Percentiles rank a stretch among this genome's conserved stretches.
These are phyloP conservation scores for Zygoascus flipseniorum DNA, from an alignment of 805 yeast species.

Conservation along the genomic window DNA sequence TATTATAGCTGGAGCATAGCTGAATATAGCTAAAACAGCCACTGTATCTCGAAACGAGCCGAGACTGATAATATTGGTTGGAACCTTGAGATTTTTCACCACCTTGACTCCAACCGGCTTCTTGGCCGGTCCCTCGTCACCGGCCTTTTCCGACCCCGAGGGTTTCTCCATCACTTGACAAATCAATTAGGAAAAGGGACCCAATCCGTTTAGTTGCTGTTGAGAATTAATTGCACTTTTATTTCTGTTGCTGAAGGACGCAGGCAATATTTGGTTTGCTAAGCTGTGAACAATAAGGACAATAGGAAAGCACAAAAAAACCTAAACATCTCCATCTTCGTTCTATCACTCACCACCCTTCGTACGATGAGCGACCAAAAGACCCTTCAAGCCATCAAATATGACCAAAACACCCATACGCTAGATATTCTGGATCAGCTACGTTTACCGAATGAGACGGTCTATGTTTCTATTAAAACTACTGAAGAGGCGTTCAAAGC, in stretches of 20 bases:
- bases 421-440: slow-evolving; percentile 74
- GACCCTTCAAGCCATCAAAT: slow-evolving; percentile 56
- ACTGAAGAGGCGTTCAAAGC: slow-evolving; percentile 74
- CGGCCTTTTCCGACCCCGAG: background rate
- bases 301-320: too few species aligned
- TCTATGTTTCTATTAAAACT: slow-evolving; percentile 50
- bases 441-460: slow-evolving; percentile 68
- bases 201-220: too few species aligned
- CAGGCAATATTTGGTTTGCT: too few species aligned
- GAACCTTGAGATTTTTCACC: slow-evolving; percentile 4
- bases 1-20: slow-evolving; percentile 23
- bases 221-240: too few species aligned
- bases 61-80: slow-evolving; percentile 23
- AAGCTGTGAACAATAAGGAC: too few species aligned
- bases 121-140: background rate
- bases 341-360: too few species aligned
- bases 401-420: slow-evolving; percentile 37
- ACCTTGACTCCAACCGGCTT: background rate
- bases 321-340: too few species aligned
- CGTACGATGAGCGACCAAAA: background rate
- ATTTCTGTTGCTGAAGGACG: too few species aligned
- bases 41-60: slow-evolving; percentile 28
- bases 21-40: slow-evolving; percentile 26
- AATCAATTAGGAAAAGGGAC: background rate
- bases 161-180: background rate